phyloP scores from a whole-genome alignment of 805 yeast genomes.

The Nakazawaea molendinolei region DNA sequence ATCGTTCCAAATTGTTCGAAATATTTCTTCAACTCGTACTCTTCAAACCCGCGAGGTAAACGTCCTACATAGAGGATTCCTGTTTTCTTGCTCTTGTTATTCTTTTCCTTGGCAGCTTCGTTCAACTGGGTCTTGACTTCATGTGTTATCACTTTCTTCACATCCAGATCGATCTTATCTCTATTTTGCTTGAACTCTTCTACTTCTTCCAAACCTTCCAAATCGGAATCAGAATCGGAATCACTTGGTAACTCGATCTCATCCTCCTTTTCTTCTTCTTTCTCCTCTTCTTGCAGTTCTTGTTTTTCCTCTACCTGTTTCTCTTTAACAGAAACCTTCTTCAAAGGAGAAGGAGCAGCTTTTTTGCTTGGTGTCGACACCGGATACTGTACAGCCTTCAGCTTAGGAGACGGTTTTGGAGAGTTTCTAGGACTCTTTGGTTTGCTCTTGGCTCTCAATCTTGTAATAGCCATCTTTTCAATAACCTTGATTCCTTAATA shows the following conservation, averaged over 20 bases:
- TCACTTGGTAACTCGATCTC: conserved; percentile 13
- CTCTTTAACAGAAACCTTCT: conserved; percentile 11
- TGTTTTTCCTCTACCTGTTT: conserved; percentile 13
- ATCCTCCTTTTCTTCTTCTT: conserved; percentile 13
- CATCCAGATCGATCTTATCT: conserved; percentile 13
- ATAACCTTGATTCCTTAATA: background rate
- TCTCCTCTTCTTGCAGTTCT: conserved; percentile 12
- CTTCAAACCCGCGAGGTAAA: conserved; percentile 89
- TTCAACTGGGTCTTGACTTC: conserved; percentile 14
- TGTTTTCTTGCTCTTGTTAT: conserved; percentile 26
- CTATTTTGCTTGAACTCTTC: conserved; percentile 3
- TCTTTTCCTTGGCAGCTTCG: conserved; percentile 17
- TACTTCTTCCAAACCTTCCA: conserved; percentile 1
- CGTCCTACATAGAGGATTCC: conserved; percentile 88
- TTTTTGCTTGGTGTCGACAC: conserved; percentile 4
- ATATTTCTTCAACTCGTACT: conserved; percentile 69
- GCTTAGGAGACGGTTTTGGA: conserved; percentile 2
- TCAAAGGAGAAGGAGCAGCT: background rate
- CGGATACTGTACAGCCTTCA: conserved; percentile 1
- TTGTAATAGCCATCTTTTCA: conserved; percentile 7
- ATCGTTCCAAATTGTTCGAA: conserved; percentile 89
- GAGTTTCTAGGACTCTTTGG: conserved; percentile 10
- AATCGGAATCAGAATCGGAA: conserved; percentile 7
- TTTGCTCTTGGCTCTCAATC: conserved; percentile 6
- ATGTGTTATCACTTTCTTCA: conserved; percentile 19